Base-by-base conservation (phyloP, 768 basidiomycete species). In the Tylopilus subfusipes region DNA sequence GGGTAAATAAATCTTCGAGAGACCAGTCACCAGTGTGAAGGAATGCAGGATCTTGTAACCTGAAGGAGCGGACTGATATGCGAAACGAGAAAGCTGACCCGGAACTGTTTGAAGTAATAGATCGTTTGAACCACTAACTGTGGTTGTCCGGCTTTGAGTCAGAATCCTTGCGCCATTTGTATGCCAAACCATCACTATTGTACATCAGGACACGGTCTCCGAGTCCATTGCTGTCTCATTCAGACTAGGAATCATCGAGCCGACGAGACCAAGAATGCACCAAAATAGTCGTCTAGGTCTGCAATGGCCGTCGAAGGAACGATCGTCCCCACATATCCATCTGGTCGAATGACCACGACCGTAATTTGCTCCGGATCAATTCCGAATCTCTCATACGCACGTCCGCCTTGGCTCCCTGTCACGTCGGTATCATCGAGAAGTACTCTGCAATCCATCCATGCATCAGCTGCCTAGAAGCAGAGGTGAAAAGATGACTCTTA, bases 231-330 rank as follows among this genome's bases (percentile, higher is more conserved):
- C 10, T 5, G 12, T 31, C 30, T 6, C 30, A 2, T 10, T 31
- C 30, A 13, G 10, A 31, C 30, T 31, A 31, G 30, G n/a, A 31
- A 31, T 13, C 25, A 27, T 36, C 16, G 34, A 36, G 16, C 1
- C 18, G 16, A 16, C 34, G 34, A 16, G 31, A 62, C 46, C 64
- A 78, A 69, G 58, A 86, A 84, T 2, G 64, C 61, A 0, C 66
- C 63, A 44, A 88, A 82, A 61, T 86, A 87, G 2, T 24, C 14
- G 29, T 75, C 68, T 42, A 88, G 40, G 16, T 75, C 73, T 12
- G 49, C 50, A 33, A 68, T 12, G 5, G 57, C 62, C 27, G 19
- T 56, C 27, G 64, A 55, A 14, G 70, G 64, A 16, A 64, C 63
- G 27, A 74, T 56, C 40, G 65, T 62, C 18, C 72, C 72, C 14